Base-by-base conservation (phyloP, 192 early-diverging fungal genomes). In the Coemansia biformis region DNA sequence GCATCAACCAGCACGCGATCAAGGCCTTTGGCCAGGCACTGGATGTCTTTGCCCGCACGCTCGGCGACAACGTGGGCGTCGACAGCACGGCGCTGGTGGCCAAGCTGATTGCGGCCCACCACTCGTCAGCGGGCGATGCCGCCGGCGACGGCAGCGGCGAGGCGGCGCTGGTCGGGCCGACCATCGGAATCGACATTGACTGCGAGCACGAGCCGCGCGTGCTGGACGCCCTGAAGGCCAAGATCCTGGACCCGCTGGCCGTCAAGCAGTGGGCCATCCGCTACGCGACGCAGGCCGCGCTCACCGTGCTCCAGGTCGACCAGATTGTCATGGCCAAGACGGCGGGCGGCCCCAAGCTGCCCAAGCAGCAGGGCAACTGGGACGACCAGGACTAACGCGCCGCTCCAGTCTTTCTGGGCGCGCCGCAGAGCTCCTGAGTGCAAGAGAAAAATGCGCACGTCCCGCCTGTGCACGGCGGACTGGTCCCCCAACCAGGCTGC, bases 241-340 rank as follows among this genome's bases (percentile, higher is more conserved):
- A 77, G 19, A 93, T 96, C 54, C 81, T 83, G 42, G 96, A 98
- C 65, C 67, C 81, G 14, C 74, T 92, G 43, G 62, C 79, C 22
- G 79, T 86, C 35, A 98, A 98, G 79, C 78, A 82, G 62, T 89
- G 83, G 81, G 96, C 86, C 35, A 79, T 94, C 56, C 86, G 87
- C 49, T 85, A 91, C 29, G 92, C 96, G 46, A 85, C 91, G 22
- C 84, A 94, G 55, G 85, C 90, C 13, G 93, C 93, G 13, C 70
- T 93, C 50, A 98, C 96, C 0, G 82, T 98, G 16, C 78, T 98
- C 46, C 85, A 91, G 69, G 91, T 98, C 37, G 96, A 98, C 78
- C 93, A 96, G 86, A 92, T 98, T 63, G 94, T 98, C 75, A 98
- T 98, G 95, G 89, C 87, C 46, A 96, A 95, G 77, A 89, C 86